Evolutionary conservation across 805 yeast genomes (phyloP).

Genomic region (Cyberlindnera nakhonratchasimensis): DNA sequence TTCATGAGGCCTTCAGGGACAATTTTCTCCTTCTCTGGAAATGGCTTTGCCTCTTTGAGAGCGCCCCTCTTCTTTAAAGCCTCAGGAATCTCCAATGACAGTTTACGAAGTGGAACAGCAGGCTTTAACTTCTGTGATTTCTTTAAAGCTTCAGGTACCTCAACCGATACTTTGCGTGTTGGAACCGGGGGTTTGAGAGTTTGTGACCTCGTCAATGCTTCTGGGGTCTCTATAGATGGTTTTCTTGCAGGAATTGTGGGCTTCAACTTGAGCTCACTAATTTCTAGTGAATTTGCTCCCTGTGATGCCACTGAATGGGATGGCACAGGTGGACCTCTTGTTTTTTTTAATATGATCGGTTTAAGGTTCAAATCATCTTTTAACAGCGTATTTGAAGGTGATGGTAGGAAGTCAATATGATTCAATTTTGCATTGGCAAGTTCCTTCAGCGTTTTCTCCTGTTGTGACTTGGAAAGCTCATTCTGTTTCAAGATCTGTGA

Average conservation of each 20-base stretch:
- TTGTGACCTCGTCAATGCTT: slow-evolving; percentile 17
- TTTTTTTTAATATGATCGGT: slow-evolving; percentile 22
- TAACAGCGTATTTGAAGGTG: neutral
- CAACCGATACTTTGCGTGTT: slow-evolving; percentile 16
- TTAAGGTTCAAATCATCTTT: slow-evolving; percentile 1
- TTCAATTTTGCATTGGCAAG: slow-evolving; percentile 15
- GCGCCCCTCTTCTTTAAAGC: slow-evolving; percentile 14
- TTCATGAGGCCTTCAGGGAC: slow-evolving; percentile 18
- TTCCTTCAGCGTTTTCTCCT: slow-evolving; percentile 19
- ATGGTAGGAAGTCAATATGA: slow-evolving; percentile 12
- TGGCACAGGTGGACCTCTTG: slow-evolving; percentile 16
- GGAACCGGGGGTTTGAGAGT: slow-evolving; percentile 25
- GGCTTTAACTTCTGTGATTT: slow-evolving; percentile 22
- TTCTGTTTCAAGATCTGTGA: slow-evolving; percentile 24
- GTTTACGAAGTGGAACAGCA: slow-evolving; percentile 22
- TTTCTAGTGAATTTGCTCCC: neutral
- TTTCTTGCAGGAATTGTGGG: slow-evolving; percentile 10
- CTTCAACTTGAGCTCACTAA: slow-evolving; percentile 2
- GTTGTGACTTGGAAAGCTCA: slow-evolving; percentile 13
- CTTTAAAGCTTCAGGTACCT: slow-evolving; percentile 24
- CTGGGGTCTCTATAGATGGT: slow-evolving; percentile 21
- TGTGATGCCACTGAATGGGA: slow-evolving; percentile 4
- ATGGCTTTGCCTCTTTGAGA: slow-evolving; percentile 9
- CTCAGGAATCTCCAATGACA: slow-evolving; percentile 23
- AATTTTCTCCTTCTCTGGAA: slow-evolving; percentile 8